Evolutionary conservation across 352 stramenopile species (phyloP).

Genomic region (Phytophthora boehmeriae): DNA sequence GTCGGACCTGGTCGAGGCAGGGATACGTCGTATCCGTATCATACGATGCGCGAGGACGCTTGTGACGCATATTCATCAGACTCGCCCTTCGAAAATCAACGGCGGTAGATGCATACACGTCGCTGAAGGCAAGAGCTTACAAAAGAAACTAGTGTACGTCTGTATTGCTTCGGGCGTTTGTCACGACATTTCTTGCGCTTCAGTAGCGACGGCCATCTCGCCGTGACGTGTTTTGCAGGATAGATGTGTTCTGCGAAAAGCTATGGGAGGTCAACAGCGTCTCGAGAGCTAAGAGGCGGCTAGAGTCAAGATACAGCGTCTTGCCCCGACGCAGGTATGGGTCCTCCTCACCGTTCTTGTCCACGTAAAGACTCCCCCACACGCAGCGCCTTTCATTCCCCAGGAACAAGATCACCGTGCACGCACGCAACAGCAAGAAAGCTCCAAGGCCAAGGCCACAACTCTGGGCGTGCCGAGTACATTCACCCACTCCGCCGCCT

Average conservation of each 20-base stretch:
- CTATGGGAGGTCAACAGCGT: conserved; percentile 74
- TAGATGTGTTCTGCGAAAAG: conserved; percentile 79
- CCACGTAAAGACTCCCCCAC: conserved; percentile 84
- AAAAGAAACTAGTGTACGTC: background rate
- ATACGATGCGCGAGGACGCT: no score
- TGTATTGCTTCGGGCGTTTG: conserved; percentile 9
- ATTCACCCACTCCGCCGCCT: conserved; percentile 68
- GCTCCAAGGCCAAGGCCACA: conserved; percentile 67
- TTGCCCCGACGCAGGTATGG: conserved; percentile 79
- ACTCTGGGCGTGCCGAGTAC: conserved; percentile 69
- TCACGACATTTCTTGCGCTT: conserved; percentile 5
- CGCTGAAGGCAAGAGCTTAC: no score
- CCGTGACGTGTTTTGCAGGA: conserved; percentile 78
- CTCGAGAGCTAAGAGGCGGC: conserved; percentile 62
- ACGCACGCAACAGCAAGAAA: conserved; percentile 77
- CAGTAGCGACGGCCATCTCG: conserved; percentile 82
- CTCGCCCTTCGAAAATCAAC: no score
- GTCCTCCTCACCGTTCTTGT: conserved; percentile 89
- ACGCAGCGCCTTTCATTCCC: conserved; percentile 82
- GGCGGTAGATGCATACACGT: background rate
- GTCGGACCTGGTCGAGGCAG: background rate
- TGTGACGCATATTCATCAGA: no score
- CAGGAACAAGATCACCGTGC: conserved; percentile 84
- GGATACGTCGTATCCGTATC: background rate
- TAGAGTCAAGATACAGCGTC: conserved; percentile 70